These are phyloP conservation scores for Fulvia fulva DNA, from an alignment of 2,329 filamentous ascomycete genomes.

Conservation along the genomic window DNA sequence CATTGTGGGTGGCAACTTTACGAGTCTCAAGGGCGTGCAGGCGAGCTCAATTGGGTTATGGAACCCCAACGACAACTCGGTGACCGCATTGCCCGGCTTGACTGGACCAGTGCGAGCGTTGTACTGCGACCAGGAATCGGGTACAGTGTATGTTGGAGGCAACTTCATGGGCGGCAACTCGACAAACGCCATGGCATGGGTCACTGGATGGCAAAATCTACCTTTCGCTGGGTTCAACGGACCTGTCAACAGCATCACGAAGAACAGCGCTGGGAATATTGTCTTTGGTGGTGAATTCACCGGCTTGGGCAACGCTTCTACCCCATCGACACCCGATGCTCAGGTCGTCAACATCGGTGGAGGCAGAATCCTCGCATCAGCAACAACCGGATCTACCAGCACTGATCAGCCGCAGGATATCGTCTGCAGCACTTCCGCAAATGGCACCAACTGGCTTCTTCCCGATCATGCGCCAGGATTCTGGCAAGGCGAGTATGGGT, in stretches of 20 bases:
- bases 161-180: conserved; percentile 76
- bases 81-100: conserved; percentile 75
- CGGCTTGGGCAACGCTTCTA: conserved; percentile 75
- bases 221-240: conserved; percentile 95
- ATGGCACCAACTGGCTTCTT: conserved; percentile 80
- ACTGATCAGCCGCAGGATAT: conserved; percentile 76
- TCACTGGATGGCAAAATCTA: conserved; percentile 69
- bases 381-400: conserved; percentile 58
- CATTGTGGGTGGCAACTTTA: conserved; percentile 92
- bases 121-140: conserved; percentile 71
- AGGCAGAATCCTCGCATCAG: conserved; percentile 67
- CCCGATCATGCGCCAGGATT: conserved; percentile 70
- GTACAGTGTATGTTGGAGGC: conserved; percentile 87
- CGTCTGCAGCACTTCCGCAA: conserved; percentile 67
- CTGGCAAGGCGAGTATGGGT: conserved; percentile 80
- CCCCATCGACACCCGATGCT: conserved; percentile 59
- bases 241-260: conserved; percentile 79
- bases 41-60: conserved; percentile 78
- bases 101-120: conserved; percentile 78
- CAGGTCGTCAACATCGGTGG: conserved; percentile 81
- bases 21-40: conserved; percentile 72
- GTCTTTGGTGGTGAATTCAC: conserved; percentile 90
- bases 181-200: conserved; percentile 86
- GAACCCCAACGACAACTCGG: conserved; percentile 64
- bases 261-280: conserved; percentile 75